Conservation (phyloP, 1,284 basidiomycete species). For the Omphalotus olearius region DNA sequence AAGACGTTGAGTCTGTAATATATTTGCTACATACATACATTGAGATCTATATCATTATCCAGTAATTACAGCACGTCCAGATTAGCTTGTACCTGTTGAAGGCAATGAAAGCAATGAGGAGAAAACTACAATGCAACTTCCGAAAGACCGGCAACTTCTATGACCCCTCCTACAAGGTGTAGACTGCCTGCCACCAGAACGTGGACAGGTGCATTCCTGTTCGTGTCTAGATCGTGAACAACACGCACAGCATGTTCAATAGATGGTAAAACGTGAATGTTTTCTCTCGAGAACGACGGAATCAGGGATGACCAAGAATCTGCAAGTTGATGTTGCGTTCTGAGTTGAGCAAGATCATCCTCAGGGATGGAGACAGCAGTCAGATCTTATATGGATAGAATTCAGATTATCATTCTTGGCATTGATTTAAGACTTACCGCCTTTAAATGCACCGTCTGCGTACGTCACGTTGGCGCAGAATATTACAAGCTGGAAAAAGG, state of each 20-base stretch:
- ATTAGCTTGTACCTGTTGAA: conserved; percentile 28
- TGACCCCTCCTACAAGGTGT: conserved; percentile 92
- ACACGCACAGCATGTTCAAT: conserved; percentile 83
- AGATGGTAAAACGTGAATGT: conserved; percentile 79
- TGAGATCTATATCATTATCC: conserved; percentile 2
- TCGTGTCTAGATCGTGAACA: conserved; percentile 40
- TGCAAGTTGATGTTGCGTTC: conserved; percentile 74
- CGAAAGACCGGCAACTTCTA: conserved; percentile 83
- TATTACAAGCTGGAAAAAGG: conserved; percentile 80
- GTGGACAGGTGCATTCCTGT: conserved; percentile 36
- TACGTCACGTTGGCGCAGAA: conserved; percentile 98
- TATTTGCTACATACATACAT: conserved; percentile 5
- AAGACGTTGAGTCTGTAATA: conserved; percentile 17
- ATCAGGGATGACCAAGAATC: conserved; percentile 68
- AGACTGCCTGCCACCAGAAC: conserved; percentile 91
- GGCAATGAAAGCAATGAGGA: conserved; percentile 7
- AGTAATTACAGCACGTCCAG: background rate
- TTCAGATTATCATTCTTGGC: conserved; percentile 1
- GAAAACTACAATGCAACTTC: conserved; percentile 47
- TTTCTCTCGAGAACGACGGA: conserved; percentile 53
- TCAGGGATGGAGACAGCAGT: conserved; percentile 64
- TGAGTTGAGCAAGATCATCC: conserved; percentile 62
- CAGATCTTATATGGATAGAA: conserved; percentile 50
- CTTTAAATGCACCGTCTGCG: conserved; percentile 83
- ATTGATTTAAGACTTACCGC: conserved; percentile 52